A percentile compares a stretch with the other conserved stretches of the same genome.
Conservation (phyloP, 306 rosid species). For the Medicago arabica region DNA sequence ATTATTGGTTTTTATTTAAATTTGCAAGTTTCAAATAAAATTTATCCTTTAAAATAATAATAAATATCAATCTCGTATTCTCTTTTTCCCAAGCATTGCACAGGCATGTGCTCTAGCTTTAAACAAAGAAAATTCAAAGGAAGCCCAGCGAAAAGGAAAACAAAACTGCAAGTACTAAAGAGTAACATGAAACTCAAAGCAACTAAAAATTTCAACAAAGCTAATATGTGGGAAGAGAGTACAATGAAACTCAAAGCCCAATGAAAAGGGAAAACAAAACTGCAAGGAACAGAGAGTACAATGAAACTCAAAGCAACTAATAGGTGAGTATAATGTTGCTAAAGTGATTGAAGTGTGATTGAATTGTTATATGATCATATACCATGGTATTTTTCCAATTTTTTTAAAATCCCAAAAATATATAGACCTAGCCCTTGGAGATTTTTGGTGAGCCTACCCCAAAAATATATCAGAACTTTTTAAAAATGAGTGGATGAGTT, state of each 20-base stretch:
- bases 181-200: no score
- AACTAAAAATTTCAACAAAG: no score
- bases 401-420: no score
- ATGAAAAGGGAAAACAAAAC: constrained; percentile 5
- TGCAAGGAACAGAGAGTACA: neutral
- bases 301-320: neutral
- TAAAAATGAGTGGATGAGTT: neutral
- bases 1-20: neutral
- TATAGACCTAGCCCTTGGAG: neutral
- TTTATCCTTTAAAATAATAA: neutral
- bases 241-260: neutral
- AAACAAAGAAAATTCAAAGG: constrained; percentile 1
- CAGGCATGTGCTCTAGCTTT: neutral
- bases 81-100: neutral
- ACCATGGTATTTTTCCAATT: no score
- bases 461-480: neutral
- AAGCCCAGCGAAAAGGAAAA: no score
- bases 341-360: no score
- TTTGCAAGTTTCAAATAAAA: neutral
- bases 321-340: neutral
- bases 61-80: neutral
- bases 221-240: no score
- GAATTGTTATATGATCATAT: no score
- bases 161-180: no score
- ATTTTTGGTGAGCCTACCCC: neutral